Evolutionary conservation across 2,329 filamentous ascomycete genomes (phyloP).

Genomic region (Xenosphaeropsis pyriputrescens): DNA sequence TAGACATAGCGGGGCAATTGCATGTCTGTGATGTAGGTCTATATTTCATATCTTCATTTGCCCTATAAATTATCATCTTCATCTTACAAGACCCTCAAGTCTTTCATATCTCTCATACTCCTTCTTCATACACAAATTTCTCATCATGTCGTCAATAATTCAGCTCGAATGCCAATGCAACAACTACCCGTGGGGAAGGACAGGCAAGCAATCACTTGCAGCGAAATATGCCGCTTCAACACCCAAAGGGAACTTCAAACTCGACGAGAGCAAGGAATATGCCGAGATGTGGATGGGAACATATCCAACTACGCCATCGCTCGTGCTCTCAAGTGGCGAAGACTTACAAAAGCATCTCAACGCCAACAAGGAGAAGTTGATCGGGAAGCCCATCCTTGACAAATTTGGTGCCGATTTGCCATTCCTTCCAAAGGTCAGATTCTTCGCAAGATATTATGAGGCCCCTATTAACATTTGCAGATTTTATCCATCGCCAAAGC

Average conservation of each 20-base stretch:
- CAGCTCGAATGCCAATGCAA: conserved; percentile 39
- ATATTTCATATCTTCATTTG: too few species aligned
- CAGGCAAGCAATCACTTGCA: conserved; percentile 48
- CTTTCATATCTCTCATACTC: too few species aligned
- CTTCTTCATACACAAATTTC: too few species aligned
- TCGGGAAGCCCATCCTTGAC: conserved; percentile 45
- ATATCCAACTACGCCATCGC: conserved; percentile 55
- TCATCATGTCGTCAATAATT: conserved; percentile 23
- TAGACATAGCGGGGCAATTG: too few species aligned
- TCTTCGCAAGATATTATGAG: neutral
- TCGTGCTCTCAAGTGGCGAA: conserved; percentile 45
- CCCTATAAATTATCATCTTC: too few species aligned
- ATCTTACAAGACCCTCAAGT: too few species aligned
- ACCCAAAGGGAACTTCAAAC: conserved; percentile 43
- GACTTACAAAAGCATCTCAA: conserved; percentile 50
- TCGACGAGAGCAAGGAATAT: conserved; percentile 50
- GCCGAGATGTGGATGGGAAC: conserved; percentile 67
- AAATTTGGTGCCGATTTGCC: conserved; percentile 53
- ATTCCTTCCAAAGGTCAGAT: conserved; percentile 50
- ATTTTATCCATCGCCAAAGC: conserved; percentile 65
- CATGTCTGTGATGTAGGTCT: too few species aligned
- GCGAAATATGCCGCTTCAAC: conserved; percentile 51
- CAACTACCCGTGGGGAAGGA: conserved; percentile 45
- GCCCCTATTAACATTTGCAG: conserved; percentile 14
- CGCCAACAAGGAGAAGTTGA: conserved; percentile 41